Conservation (phyloP, 1,284 basidiomycete species). For the Inonotus hispidus region DNA sequence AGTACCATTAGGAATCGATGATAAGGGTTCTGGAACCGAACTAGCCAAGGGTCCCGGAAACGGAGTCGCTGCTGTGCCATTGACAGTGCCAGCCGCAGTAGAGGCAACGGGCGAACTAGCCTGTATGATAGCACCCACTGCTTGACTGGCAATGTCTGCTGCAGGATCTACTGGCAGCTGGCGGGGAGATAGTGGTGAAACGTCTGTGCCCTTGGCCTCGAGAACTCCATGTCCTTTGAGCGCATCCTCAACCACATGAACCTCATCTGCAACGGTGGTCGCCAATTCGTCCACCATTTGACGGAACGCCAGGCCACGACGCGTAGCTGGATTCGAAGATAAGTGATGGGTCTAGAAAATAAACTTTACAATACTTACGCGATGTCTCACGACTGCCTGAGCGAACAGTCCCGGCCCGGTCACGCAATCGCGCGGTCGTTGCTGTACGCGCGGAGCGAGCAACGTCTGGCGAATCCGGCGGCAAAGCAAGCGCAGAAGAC, state of each 20-base stretch:
- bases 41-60: too few species aligned
- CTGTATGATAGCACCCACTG: not conserved
- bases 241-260: too few species aligned
- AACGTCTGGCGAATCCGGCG: constrained; percentile 15
- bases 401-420: not conserved
- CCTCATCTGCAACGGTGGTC: too few species aligned
- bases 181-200: not conserved
- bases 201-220: too few species aligned
- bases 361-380: not conserved
- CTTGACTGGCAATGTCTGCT: not conserved
- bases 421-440: constrained; percentile 3
- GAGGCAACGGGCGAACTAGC: not conserved
- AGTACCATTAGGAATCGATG: not conserved
- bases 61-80: not conserved
- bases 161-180: not conserved
- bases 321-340: not conserved
- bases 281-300: too few species aligned
- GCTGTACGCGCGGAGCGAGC: constrained; percentile 4
- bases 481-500: constrained; percentile 17
- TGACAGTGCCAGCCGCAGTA: not conserved
- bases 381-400: constrained; percentile 4
- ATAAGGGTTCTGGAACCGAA: too few species aligned
- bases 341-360: not conserved
- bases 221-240: too few species aligned
- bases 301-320: too few species aligned